Evolutionary conservation across 768 basidiomycete species (phyloP), one percentile per base, ranked within the genome.

Genomic region (Mycena capillaripes): DNA sequence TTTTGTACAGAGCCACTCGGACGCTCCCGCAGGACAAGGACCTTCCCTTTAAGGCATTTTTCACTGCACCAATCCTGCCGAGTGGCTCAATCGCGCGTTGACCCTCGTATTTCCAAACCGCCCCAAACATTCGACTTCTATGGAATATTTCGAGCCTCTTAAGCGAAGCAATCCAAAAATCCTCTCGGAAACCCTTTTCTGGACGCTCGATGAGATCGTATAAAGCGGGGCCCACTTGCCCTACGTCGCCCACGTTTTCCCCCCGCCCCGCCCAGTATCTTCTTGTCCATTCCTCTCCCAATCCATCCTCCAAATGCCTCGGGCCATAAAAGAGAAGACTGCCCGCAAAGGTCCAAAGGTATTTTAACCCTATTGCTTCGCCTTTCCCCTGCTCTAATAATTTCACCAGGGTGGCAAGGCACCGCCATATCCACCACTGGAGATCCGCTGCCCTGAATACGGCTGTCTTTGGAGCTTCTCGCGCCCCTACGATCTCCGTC

Each of bases 111-210:
- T 14, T 53, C 32, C 32, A 34, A 34, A 34, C 32, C 36, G 11
- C 38, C 57, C 4, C 38, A 14, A 59, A 59, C 57, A 59, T 21
- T 40, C 27, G 57, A 59, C 59, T 60, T 60, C 25, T 60, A 42
- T 19, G 27, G 59, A 16, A 29, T 25, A 29, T 60, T 42, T 44
- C 14, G 38, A 14, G 55, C 9, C 7, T 56, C 55, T 32, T 32
- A 34, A n/a, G 32, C 38, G 40, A 60, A 44, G 38, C 59, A 60
- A 60, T 60, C 59, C 40, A 60, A 36, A 34, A 53, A 19, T 53
- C 42, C 42, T 44, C 42, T 44, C 42, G 9, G 42, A 17, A 9
- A 16, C 42, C 42, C 14, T 40, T 57, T 57, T 21, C 56, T 57
- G 56, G 32, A 57, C 23, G 23, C 23, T 38, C 23, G n/a, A 58